A percentile compares a stretch with the other conserved stretches of the same genome.
These are phyloP conservation scores for Polytrichum formosum DNA, from an alignment of 225 moss, liverwort and hornwort species.

Conservation along the genomic window DNA sequence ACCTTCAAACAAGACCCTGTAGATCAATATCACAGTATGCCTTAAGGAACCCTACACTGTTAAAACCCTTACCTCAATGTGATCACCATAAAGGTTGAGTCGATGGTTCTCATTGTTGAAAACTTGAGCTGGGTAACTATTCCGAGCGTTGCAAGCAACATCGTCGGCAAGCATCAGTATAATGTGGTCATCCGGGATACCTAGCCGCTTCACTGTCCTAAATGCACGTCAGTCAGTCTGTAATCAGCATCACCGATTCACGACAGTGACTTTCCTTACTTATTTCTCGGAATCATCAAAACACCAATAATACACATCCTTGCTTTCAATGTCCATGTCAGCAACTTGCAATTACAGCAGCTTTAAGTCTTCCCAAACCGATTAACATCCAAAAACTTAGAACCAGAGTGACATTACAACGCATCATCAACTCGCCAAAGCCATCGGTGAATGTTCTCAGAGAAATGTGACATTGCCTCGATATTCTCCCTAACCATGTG, in stretches of 20 bases:
- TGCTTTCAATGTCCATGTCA: too few species aligned
- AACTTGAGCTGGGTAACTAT: constrained; percentile 85
- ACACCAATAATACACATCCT: too few species aligned
- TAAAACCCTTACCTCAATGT: constrained; percentile 66
- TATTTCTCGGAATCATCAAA: too few species aligned
- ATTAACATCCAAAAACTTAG: too few species aligned
- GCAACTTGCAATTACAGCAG: too few species aligned
- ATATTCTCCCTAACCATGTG: constrained; percentile 8
- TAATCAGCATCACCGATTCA: constrained; percentile 12
- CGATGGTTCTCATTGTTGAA: constrained; percentile 95
- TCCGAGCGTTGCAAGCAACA: constrained; percentile 88
- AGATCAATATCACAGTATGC: neutral
- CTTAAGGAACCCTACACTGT: too few species aligned
- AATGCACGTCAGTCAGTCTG: constrained; percentile 33
- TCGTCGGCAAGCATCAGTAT: constrained; percentile 99
- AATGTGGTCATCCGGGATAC: constrained; percentile 92
- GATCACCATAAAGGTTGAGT: constrained; percentile 92
- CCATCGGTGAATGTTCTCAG: too few species aligned
- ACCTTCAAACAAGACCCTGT: neutral
- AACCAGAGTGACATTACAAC: too few species aligned
- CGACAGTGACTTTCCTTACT: too few species aligned
- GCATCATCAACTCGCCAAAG: too few species aligned
- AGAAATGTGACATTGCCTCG: too few species aligned
- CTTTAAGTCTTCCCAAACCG: too few species aligned
- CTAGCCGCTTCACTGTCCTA: constrained; percentile 96